Base-by-base conservation (phyloP, 495 filamentous ascomycete species). In the Xylaria curta region DNA sequence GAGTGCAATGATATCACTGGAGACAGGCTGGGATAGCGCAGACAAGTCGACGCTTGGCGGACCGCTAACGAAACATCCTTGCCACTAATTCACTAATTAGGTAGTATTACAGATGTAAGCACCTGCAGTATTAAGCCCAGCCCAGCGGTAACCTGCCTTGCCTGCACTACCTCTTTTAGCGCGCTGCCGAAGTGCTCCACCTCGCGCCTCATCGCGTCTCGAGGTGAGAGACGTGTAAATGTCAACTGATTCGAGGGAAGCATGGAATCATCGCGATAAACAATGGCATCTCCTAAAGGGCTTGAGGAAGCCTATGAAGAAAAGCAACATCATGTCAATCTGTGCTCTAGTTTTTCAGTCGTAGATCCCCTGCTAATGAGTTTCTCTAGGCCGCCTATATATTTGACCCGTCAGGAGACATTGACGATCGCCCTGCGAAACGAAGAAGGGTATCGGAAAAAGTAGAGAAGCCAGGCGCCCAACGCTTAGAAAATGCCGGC, bases 301-400 rank as follows among this genome's bases (percentile, higher is more conserved):
- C 38, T 74, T 7, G 58, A 60, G 47, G 76, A 76, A 31, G 62
- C 38, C 13, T 75, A 71, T 46, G 78, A 78, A 69, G 78, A 78
- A 49, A 80, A 82, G 49, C 86, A 87, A 59, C 85, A 84, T 51
- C 83, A 87, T 80, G 88, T 90, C 81, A 36, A 56, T 53, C 36
- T 42, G 5, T 49, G 38, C 40, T 33, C 60, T 62, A 3, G n/a
- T 24, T 21, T 21, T 24, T 63, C 21, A 62, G 15, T 33, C 68
- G n/a, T 36, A n/a, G 38, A 64, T 36, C n/a, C 7, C 61, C 15
- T 46, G 46, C 69, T 78, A 60, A 73, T 75, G 33, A 2, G 28
- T 60, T 19, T 64, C 21, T 60, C 62, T 71, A 95, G 92, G 87
- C 85, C 44, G 89, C 91, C 65, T 94, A 93, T 78, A 82, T 95